Evolutionary conservation across 2,329 filamentous ascomycete genomes (phyloP).

Genomic region (Fusarium palustre): DNA sequence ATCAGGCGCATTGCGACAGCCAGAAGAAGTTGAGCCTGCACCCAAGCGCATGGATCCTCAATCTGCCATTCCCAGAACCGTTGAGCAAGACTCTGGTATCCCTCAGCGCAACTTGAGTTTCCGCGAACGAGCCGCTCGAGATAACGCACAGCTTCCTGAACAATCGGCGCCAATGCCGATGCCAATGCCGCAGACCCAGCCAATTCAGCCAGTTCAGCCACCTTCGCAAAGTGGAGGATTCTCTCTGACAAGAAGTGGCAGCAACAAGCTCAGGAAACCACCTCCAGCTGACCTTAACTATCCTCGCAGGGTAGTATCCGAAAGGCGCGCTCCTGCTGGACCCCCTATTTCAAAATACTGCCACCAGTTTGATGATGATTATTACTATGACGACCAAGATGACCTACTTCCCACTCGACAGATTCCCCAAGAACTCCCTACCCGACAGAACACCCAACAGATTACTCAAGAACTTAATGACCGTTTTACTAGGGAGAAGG

Average conservation of each 20-base stretch:
- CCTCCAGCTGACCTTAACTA: constrained; percentile 65
- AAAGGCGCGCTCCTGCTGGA: constrained; percentile 48
- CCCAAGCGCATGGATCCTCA: constrained; percentile 39
- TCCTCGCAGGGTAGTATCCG: constrained; percentile 57
- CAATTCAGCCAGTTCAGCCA: constrained; percentile 48
- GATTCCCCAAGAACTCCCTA: constrained; percentile 29
- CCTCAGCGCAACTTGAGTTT: constrained; percentile 70
- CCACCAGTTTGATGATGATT: constrained; percentile 32
- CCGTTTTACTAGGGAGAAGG: constrained; percentile 51
- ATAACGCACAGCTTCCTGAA: constrained; percentile 54
- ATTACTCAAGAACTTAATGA: constrained; percentile 35
- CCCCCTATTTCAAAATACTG: constrained; percentile 22
- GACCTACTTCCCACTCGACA: constrained; percentile 27
- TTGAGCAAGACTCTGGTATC: constrained; percentile 48
- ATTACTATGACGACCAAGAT: constrained; percentile 38
- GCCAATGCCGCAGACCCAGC: constrained; percentile 39
- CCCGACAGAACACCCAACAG: constrained; percentile 25
- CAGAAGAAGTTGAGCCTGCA: constrained; percentile 26
- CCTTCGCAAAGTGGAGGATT: constrained; percentile 51
- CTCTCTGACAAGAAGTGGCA: constrained; percentile 61
- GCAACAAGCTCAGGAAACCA: constrained; percentile 69
- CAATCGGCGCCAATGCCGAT: constrained; percentile 40
- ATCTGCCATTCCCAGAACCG: constrained; percentile 61
- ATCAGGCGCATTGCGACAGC: constrained; percentile 40
- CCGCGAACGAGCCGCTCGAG: constrained; percentile 66